Percentiles rank a stretch among this genome's conserved stretches.
Conservation (phyloP, 192 early-diverging fungal species). For the Haplosporangium gracile region DNA sequence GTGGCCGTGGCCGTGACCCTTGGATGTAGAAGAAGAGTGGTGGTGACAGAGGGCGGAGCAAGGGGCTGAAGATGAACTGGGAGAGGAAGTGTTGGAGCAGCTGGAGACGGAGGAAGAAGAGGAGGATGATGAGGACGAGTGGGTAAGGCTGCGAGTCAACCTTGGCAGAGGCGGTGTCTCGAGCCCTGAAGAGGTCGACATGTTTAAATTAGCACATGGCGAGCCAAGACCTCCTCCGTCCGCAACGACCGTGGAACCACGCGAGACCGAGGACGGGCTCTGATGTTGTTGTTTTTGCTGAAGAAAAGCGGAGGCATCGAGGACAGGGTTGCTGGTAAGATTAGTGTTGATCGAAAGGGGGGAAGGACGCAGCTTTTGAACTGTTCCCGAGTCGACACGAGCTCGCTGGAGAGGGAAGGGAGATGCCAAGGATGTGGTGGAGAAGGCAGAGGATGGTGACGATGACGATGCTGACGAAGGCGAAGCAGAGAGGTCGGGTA, state of each 20-base stretch:
- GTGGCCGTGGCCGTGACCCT: background rate
- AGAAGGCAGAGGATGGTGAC: slow-evolving; percentile 9
- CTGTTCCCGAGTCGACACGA: background rate
- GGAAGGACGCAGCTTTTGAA: slow-evolving; percentile 34
- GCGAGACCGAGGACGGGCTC: slow-evolving; percentile 16
- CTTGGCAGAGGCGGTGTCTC: slow-evolving; percentile 31
- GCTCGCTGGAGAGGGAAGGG: slow-evolving; percentile 9
- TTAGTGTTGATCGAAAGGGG: slow-evolving; percentile 49
- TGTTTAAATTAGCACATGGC: slow-evolving; percentile 36
- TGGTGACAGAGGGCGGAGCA: slow-evolving; percentile 27
- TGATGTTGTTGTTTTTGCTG: background rate
- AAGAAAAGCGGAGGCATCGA: slow-evolving; percentile 7
- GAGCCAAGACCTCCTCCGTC: slow-evolving; percentile 20
- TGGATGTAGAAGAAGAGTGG: background rate
- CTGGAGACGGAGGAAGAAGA: slow-evolving; percentile 24
- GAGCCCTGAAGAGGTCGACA: background rate
- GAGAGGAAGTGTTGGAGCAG: slow-evolving; percentile 46
- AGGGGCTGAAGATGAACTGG: slow-evolving; percentile 32
- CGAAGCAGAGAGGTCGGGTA: slow-evolving; percentile 23
- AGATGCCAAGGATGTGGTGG: background rate
- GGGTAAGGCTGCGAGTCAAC: slow-evolving; percentile 19
- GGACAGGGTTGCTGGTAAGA: slow-evolving; percentile 3
- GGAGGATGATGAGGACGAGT: slow-evolving; percentile 31
- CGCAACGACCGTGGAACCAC: slow-evolving; percentile 25
- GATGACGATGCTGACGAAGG: slow-evolving; percentile 9